Evolutionary conservation across 129 eudicot species (phyloP).

Genomic region (Lactuca saligna): DNA sequence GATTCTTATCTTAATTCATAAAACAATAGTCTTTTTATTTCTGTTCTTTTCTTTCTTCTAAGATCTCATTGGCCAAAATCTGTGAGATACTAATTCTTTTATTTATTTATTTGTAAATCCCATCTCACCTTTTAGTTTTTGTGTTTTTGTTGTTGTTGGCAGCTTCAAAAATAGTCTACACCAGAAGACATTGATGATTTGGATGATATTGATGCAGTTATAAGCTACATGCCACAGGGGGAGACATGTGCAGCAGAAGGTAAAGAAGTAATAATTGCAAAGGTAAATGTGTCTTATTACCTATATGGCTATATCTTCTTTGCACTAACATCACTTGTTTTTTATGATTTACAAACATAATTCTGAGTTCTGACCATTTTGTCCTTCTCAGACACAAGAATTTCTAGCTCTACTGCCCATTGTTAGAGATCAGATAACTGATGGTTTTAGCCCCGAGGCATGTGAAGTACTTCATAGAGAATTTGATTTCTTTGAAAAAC

Average conservation of each 20-base stretch:
- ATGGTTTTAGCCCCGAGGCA: slow-evolving; percentile 76
- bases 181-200: too few relatives aligned
- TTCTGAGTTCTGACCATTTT: slow-evolving; percentile 14
- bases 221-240: too few relatives aligned
- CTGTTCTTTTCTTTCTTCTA: too few relatives aligned
- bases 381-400: slow-evolving; percentile 46
- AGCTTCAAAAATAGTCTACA: too few relatives aligned
- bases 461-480: slow-evolving; percentile 75
- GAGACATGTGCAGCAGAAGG: slow-evolving; percentile 85
- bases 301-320: neutral
- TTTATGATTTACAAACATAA: slow-evolving; percentile 2
- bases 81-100: too few relatives aligned
- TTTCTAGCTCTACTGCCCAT: slow-evolving; percentile 77
- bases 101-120: too few relatives aligned
- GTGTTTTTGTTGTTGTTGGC: too few relatives aligned
- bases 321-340: neutral
- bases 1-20: too few relatives aligned
- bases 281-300: slow-evolving; percentile 47
- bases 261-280: slow-evolving; percentile 62
- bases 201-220: too few relatives aligned
- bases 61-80: too few relatives aligned
- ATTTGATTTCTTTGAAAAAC: slow-evolving; percentile 97
- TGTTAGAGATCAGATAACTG: slow-evolving; percentile 78
- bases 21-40: too few relatives aligned
- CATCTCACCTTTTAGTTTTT: too few relatives aligned